Evolutionary conservation across 306 rosid genomes (phyloP).

Genomic region (Cotoneaster glaucophyllus): DNA sequence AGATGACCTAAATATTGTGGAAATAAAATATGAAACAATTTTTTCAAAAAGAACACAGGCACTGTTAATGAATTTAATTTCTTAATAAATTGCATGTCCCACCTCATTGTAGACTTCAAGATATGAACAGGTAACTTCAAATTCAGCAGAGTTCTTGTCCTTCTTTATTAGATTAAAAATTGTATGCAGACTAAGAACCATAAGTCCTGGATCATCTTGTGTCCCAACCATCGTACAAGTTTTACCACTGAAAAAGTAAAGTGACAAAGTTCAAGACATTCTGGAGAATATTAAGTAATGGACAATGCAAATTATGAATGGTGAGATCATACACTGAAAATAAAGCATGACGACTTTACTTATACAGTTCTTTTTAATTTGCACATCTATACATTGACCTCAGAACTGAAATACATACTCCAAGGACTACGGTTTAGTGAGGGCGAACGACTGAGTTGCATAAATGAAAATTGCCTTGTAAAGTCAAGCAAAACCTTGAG

Average conservation of each 20-base stretch:
- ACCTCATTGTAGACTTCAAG: conserved; percentile 69
- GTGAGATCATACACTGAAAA: neutral
- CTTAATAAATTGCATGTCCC: neutral
- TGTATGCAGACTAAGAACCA: conserved; percentile 55
- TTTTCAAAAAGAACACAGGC: neutral
- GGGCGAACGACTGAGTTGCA: neutral
- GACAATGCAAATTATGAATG: neutral
- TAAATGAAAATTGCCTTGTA: neutral
- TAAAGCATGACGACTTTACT: neutral
- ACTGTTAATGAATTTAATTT: neutral
- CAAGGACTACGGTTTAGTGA: neutral
- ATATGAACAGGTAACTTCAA: conserved; percentile 58
- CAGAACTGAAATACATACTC: neutral
- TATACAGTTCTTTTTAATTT: neutral
- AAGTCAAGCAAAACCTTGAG: neutral
- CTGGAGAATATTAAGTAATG: neutral
- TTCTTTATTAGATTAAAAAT: conserved; percentile 44
- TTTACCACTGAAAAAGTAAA: conserved; percentile 38
- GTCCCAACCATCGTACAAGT: conserved; percentile 66
- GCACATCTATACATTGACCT: neutral
- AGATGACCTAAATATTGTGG: conserved; percentile 41
- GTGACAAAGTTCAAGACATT: neutral
- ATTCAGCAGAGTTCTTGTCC: conserved; percentile 44
- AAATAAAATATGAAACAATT: neutral
- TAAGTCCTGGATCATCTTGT: conserved; percentile 59